Evolutionary conservation across 805 yeast genomes (phyloP).

Genomic region (Zygoascus bituminiphila): DNA sequence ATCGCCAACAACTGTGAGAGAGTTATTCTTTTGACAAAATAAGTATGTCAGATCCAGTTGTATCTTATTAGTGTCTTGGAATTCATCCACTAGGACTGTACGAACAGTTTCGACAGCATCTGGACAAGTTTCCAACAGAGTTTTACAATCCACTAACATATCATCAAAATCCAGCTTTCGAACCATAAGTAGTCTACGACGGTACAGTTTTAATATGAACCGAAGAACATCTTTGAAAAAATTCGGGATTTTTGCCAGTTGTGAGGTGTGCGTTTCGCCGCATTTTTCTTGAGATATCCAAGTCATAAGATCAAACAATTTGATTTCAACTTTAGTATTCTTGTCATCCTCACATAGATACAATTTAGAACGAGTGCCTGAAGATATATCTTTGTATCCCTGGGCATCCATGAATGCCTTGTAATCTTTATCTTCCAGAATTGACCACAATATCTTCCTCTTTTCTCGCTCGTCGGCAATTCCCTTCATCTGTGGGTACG

Average conservation of each 20-base stretch:
- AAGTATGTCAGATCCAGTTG: constrained; percentile 63
- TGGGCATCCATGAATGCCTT: neutral
- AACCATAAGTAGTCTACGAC: constrained; percentile 34
- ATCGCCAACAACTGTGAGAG: constrained; percentile 85
- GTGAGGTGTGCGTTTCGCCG: neutral
- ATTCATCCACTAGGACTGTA: constrained; percentile 86
- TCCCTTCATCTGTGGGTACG: constrained; percentile 26
- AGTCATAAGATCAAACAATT: neutral
- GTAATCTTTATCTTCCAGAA: constrained; percentile 3
- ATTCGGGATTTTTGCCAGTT: neutral
- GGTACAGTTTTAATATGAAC: constrained; percentile 33
- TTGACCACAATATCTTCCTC: constrained; percentile 1
- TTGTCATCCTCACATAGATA: constrained; percentile 1
- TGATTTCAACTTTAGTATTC: neutral
- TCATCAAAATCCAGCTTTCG: constrained; percentile 76
- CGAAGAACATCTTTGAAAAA: neutral
- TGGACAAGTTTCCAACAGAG: constrained; percentile 38
- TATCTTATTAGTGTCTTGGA: constrained; percentile 79
- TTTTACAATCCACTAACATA: constrained; percentile 48
- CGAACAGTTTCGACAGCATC: constrained; percentile 42
- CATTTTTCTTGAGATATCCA: constrained; percentile 2
- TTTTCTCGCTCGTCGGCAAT: constrained; percentile 12
- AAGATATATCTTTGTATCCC: neutral
- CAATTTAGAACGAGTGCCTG: neutral
- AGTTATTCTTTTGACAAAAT: constrained; percentile 31